Conservation (phyloP, 1,284 basidiomycete species). For the Athelia sp. region DNA sequence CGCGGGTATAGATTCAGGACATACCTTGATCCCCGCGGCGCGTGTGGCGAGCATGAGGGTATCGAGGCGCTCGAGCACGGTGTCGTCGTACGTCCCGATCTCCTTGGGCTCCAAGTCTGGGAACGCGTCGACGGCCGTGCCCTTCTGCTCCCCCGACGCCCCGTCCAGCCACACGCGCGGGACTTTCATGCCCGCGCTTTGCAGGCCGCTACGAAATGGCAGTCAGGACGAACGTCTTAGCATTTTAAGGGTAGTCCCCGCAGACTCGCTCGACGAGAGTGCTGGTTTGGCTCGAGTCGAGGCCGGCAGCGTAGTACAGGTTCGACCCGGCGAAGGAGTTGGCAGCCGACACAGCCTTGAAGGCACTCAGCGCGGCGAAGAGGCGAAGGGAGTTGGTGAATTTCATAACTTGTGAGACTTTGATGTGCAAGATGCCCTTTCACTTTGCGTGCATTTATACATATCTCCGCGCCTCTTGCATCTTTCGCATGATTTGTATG, state of each 20-base stretch:
- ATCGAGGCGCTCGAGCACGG: constrained; percentile 31
- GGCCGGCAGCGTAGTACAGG: constrained; percentile 27
- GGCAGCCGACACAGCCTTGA: constrained; percentile 12
- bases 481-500: too few relatives aligned
- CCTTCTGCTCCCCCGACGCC: constrained; percentile 23
- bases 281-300: constrained; percentile 16
- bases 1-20: not conserved
- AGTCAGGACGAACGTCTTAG: not conserved
- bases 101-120: constrained; percentile 27
- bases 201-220: constrained; percentile 17
- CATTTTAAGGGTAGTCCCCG: not conserved
- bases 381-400: not conserved
- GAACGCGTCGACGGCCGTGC: constrained; percentile 21
- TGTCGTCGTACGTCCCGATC: constrained; percentile 34
- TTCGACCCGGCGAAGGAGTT: constrained; percentile 26
- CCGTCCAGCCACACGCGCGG: constrained; percentile 29
- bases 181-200: constrained; percentile 26
- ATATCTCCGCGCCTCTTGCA: too few relatives aligned
- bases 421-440: too few relatives aligned
- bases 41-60: constrained; percentile 33
- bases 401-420: too few relatives aligned
- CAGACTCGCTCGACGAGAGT: constrained; percentile 19
- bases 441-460: not conserved
- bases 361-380: not conserved
- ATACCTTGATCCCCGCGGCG: constrained; percentile 29